These are phyloP conservation scores for Blastomyces silverae DNA, from an alignment of 2,329 filamentous ascomycete genomes.

Conservation along the genomic window DNA sequence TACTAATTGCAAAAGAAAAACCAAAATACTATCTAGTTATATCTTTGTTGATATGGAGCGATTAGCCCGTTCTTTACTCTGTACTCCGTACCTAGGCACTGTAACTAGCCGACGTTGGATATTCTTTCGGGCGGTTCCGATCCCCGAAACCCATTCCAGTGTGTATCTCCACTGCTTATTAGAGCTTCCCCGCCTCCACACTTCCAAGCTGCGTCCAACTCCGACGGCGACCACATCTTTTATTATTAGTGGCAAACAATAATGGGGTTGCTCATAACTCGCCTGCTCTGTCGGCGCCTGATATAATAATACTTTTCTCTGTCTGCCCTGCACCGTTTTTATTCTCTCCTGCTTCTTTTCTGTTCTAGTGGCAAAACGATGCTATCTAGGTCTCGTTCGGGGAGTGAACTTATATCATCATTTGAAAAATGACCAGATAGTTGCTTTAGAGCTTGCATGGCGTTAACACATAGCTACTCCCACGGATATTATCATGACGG, in stretches of 20 bases:
- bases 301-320: neutral
- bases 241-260: neutral
- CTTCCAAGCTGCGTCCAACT: neutral
- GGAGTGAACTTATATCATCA: neutral
- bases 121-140: too few species aligned
- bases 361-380: neutral
- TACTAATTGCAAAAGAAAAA: too few species aligned
- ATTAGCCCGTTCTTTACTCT: too few species aligned
- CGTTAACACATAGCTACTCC: neutral
- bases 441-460: neutral
- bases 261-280: neutral
- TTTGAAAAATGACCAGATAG: neutral
- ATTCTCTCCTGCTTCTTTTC: too few species aligned
- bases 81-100: too few species aligned
- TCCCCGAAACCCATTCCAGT: too few species aligned
- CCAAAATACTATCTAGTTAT: too few species aligned
- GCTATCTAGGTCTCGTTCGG: neutral
- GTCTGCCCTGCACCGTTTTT: neutral
- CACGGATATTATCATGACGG: neutral
- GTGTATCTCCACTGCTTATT: too few species aligned
- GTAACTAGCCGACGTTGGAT: too few species aligned
- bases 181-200: too few species aligned
- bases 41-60: too few species aligned
- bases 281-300: neutral
- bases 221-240: neutral